Evolutionary conservation across 1,139 yeast species (phyloP).

Genomic region (Kodamaea sp.): DNA sequence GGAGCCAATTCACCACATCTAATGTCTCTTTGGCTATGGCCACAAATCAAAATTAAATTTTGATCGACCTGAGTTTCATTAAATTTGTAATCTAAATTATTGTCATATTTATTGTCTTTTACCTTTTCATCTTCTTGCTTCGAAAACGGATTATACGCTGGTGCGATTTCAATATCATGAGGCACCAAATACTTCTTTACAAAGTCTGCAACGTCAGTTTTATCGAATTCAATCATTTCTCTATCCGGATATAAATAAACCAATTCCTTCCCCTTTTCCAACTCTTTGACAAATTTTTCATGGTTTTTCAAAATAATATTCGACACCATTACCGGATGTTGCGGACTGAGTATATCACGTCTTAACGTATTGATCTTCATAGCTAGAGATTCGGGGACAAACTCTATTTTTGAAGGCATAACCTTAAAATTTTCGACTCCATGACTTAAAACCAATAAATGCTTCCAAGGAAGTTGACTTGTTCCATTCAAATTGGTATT

Average conservation of each 20-base stretch:
- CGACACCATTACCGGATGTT: conserved; percentile 52
- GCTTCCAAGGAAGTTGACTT: conserved; percentile 51
- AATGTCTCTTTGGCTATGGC: conserved; percentile 58
- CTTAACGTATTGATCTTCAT: conserved; percentile 28
- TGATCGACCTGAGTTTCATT: conserved; percentile 19
- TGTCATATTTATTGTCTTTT: background rate
- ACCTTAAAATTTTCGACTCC: conserved; percentile 25
- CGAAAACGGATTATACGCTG: conserved; percentile 34
- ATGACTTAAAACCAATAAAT: conserved; percentile 49
- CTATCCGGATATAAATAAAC: conserved; percentile 58
- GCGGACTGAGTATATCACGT: conserved; percentile 32
- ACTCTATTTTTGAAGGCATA: conserved; percentile 61
- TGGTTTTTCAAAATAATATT: conserved; percentile 23
- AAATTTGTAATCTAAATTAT: conserved; percentile 10
- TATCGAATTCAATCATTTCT: conserved; percentile 33
- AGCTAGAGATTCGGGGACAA: conserved; percentile 42
- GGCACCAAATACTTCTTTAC: conserved; percentile 42
- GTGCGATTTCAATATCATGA: conserved; percentile 10
- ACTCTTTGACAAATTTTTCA: background rate
- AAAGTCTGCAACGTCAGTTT: conserved; percentile 34
- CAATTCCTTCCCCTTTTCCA: conserved; percentile 18
- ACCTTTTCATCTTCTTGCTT: background rate
- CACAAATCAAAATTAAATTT: conserved; percentile 54
- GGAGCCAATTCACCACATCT: conserved; percentile 70
- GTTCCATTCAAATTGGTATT: conserved; percentile 43